phyloP scores from a whole-genome alignment of 2,329 filamentous ascomycete species.

The Penicillium decumbens region DNA sequence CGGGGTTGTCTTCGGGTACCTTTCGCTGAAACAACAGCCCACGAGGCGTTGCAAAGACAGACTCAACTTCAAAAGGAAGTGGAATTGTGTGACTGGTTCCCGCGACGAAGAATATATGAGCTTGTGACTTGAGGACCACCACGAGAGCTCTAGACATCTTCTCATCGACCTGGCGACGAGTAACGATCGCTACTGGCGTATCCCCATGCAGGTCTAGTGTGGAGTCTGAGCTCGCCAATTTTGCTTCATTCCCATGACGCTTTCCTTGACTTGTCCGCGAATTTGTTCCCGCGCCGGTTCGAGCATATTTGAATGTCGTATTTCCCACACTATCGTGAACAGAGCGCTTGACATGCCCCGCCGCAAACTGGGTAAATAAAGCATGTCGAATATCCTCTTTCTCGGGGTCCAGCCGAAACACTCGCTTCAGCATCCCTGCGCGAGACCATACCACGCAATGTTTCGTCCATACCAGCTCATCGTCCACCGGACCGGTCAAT shows the following conservation, averaged over 20 bases:
- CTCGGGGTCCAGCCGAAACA: slow-evolving; percentile 81
- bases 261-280: slow-evolving; percentile 11
- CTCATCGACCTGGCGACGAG: slow-evolving; percentile 21
- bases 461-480: slow-evolving; percentile 74
- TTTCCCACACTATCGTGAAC: slow-evolving; percentile 5
- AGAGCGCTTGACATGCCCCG: slow-evolving; percentile 28
- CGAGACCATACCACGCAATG: slow-evolving; percentile 83
- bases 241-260: slow-evolving; percentile 24
- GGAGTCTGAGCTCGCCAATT: slow-evolving; percentile 17
- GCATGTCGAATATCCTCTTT: slow-evolving; percentile 83
- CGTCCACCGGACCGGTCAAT: slow-evolving; percentile 53
- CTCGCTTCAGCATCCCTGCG: slow-evolving; percentile 75
- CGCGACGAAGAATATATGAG: slow-evolving; percentile 85
- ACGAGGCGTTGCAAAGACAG: slow-evolving; percentile 72
- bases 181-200: slow-evolving; percentile 16
- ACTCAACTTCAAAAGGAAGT: slow-evolving; percentile 90
- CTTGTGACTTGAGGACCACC: slow-evolving; percentile 86
- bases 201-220: slow-evolving; percentile 28
- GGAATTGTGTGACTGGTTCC: slow-evolving; percentile 86
- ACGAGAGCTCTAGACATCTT: slow-evolving; percentile 63
- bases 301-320: slow-evolving; percentile 2
- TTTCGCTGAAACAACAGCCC: slow-evolving; percentile 86
- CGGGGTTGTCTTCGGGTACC: slow-evolving; percentile 39
- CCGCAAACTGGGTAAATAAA: slow-evolving; percentile 74
- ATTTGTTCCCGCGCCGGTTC: slow-evolving; percentile 2